Evolutionary conservation across 2,329 filamentous ascomycete species (phyloP).

Genomic region (Fusarium burgessii): DNA sequence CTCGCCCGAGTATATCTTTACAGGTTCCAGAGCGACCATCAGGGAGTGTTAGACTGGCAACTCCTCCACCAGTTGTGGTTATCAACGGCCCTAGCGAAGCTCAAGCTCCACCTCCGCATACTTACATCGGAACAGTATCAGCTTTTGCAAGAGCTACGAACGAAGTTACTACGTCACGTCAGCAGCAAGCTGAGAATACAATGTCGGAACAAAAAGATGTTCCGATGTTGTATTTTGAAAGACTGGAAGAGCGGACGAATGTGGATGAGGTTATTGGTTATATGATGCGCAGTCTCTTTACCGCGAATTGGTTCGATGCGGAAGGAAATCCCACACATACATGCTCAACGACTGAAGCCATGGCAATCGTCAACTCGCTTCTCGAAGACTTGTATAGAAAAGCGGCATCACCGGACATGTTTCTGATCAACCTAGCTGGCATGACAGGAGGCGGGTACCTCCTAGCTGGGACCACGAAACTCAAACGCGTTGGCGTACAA

Average conservation of each 20-base stretch:
- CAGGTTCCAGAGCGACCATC: slow-evolving; percentile 65
- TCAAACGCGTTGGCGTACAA: slow-evolving; percentile 58
- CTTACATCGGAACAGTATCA: slow-evolving; percentile 12
- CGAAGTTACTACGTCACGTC: slow-evolving; percentile 23
- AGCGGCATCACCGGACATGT: slow-evolving; percentile 64
- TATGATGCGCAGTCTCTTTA: slow-evolving; percentile 63
- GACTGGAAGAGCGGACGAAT: slow-evolving; percentile 63
- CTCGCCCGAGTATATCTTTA: slow-evolving; percentile 55
- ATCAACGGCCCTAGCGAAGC: slow-evolving; percentile 34
- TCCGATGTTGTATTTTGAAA: slow-evolving; percentile 52
- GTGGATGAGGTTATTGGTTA: slow-evolving; percentile 67
- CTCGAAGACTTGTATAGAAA: slow-evolving; percentile 65
- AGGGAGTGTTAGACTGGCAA: slow-evolving; percentile 72
- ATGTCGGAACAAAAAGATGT: slow-evolving; percentile 33
- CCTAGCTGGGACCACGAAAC: slow-evolving; percentile 56
- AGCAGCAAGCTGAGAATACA: slow-evolving; percentile 13
- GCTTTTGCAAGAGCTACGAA: slow-evolving; percentile 39
- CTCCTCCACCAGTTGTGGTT: slow-evolving; percentile 59
- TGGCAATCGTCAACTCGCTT: slow-evolving; percentile 65
- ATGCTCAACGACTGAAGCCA: slow-evolving; percentile 64
- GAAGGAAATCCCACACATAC: slow-evolving; percentile 57
- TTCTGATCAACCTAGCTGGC: slow-evolving; percentile 70
- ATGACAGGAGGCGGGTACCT: slow-evolving; percentile 66
- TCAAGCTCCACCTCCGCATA: not conserved
- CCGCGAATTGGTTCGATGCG: slow-evolving; percentile 64